These are phyloP conservation scores for Backusella australiensis DNA, from an alignment of 192 early-diverging fungal species.

Conservation along the genomic window DNA sequence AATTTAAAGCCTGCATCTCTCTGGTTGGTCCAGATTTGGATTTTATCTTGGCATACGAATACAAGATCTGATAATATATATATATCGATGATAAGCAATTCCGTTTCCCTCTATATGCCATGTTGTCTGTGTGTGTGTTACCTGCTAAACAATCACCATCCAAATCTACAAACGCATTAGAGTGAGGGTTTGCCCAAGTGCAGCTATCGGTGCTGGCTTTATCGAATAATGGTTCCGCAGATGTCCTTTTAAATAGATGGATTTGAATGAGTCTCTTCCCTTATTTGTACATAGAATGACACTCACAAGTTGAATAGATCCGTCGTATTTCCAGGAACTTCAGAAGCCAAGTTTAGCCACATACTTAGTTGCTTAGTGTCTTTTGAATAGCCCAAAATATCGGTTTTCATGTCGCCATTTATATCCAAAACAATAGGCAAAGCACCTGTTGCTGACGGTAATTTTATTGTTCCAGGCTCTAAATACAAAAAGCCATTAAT, in stretches of 20 bases:
- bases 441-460: slow-evolving; percentile 42
- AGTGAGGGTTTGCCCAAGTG: slow-evolving; percentile 74
- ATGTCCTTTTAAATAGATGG: slow-evolving; percentile 6
- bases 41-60: slow-evolving; percentile 9
- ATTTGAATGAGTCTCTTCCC: background rate
- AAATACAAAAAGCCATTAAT: background rate
- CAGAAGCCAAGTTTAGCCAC: slow-evolving; percentile 44
- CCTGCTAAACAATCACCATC: slow-evolving; percentile 89
- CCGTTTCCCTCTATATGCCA: background rate
- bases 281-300: background rate
- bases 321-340: slow-evolving; percentile 16
- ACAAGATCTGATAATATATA: background rate
- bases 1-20: slow-evolving; percentile 67
- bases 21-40: background rate
- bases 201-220: slow-evolving; percentile 44
- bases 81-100: background rate
- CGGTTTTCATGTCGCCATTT: slow-evolving; percentile 58
- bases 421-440: slow-evolving; percentile 66
- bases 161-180: slow-evolving; percentile 90
- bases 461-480: slow-evolving; percentile 36
- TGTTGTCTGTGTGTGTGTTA: slow-evolving; percentile 22
- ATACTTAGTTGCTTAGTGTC: slow-evolving; percentile 36
- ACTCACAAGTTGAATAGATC: slow-evolving; percentile 31
- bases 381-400: slow-evolving; percentile 53
- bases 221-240: slow-evolving; percentile 22